Conservation (phyloP, 1,284 basidiomycete genomes). For the Phellinidium pouzarii region DNA sequence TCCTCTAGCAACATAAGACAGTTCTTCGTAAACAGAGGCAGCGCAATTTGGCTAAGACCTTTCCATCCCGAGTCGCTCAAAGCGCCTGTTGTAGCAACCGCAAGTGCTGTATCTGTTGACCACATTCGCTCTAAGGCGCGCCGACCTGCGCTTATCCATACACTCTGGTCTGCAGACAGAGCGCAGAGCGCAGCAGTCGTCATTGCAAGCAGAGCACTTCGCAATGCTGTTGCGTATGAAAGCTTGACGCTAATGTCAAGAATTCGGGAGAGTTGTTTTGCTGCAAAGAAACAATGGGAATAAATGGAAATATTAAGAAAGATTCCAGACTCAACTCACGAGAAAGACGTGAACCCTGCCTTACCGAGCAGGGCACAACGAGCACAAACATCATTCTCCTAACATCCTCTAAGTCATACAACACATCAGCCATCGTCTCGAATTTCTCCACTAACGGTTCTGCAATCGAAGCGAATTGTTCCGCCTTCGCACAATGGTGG, state of each 20-base stretch:
- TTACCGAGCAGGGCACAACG: slow-evolving; percentile 48
- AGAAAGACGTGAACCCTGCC: slow-evolving; percentile 57
- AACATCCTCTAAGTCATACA: slow-evolving; percentile 27
- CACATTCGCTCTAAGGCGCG: slow-evolving; percentile 47
- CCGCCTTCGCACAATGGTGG: slow-evolving; percentile 69
- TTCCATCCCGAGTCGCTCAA: slow-evolving; percentile 62
- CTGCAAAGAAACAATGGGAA: slow-evolving; percentile 27
- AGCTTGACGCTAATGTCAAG: slow-evolving; percentile 38
- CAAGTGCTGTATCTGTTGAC: slow-evolving; percentile 35
- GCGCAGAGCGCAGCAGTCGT: slow-evolving; percentile 42
- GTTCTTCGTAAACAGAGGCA: slow-evolving; percentile 48
- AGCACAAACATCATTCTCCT: slow-evolving; percentile 32
- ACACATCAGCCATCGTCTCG: slow-evolving; percentile 17
- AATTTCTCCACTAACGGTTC: slow-evolving; percentile 44
- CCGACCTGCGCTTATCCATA: slow-evolving; percentile 57
- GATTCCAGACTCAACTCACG: slow-evolving; percentile 31
- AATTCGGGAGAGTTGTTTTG: slow-evolving; percentile 42
- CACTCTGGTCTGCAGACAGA: slow-evolving; percentile 53
- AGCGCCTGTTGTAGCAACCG: slow-evolving; percentile 46
- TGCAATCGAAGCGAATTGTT: slow-evolving; percentile 54
- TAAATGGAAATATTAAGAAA: slow-evolving; percentile 14
- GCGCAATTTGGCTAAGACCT: slow-evolving; percentile 63
- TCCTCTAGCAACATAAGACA: slow-evolving; percentile 39
- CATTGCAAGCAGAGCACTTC: slow-evolving; percentile 35
- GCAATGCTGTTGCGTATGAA: slow-evolving; percentile 31